phyloP scores from a whole-genome alignment of 495 filamentous ascomycete species.

The Daldinia vernicosa region DNA sequence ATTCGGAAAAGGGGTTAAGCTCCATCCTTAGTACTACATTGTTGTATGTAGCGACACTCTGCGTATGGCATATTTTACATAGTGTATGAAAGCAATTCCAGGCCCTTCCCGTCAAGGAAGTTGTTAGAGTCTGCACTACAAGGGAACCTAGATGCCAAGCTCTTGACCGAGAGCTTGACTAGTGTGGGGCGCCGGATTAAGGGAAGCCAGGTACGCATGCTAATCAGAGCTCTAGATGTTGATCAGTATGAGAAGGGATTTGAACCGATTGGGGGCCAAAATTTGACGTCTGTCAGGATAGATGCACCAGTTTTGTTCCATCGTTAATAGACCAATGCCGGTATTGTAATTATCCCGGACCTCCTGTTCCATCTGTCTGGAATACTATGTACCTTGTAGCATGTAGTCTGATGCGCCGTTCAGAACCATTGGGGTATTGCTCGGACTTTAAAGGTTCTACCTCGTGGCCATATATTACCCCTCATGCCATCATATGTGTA shows the following conservation, averaged over 20 bases:
- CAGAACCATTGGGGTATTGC: background rate
- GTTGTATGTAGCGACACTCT: background rate
- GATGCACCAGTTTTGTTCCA: background rate
- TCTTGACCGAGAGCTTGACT: slow-evolving; percentile 13
- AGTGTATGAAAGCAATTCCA: background rate
- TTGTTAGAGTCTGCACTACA: background rate
- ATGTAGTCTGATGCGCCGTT: background rate
- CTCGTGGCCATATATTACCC: background rate
- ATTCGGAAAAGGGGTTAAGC: slow-evolving; percentile 4
- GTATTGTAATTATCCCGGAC: background rate
- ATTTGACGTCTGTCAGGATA: background rate
- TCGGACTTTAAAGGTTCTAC: background rate
- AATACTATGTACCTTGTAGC: background rate
- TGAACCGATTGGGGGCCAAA: background rate
- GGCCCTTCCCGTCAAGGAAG: background rate
- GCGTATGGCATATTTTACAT: background rate
- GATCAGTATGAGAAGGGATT: background rate
- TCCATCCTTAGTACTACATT: slow-evolving; percentile 8
- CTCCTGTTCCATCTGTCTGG: background rate
- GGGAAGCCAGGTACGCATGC: slow-evolving; percentile 7
- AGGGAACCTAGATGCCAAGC: background rate
- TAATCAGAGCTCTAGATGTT: background rate
- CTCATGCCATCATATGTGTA: background rate
- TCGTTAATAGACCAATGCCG: background rate
- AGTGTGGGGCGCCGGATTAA: slow-evolving; percentile 23